These are phyloP conservation scores for Carpinus fangiana DNA, from an alignment of 306 rosid genomes.

Conservation along the genomic window DNA sequence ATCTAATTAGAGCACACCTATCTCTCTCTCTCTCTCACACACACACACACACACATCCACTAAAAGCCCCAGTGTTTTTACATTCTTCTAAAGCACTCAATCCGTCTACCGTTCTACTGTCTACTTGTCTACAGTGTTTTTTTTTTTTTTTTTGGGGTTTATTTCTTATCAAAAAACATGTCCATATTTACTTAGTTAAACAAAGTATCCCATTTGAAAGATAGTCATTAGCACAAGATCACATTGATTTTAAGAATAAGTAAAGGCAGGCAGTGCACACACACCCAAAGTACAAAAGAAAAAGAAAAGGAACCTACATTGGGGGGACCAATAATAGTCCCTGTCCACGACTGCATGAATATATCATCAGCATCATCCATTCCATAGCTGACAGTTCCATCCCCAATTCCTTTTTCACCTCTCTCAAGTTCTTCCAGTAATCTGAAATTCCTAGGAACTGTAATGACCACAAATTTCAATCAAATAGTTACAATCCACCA, in stretches of 20 bases:
- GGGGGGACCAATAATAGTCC: conserved; percentile 94
- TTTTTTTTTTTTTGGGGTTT: too few species aligned
- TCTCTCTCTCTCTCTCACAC: too few species aligned
- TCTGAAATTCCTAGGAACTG: conserved; percentile 96
- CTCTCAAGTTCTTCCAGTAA: conserved; percentile 98
- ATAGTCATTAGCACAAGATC: neutral
- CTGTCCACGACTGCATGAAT: conserved; percentile 96
- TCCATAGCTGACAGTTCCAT: conserved; percentile 99
- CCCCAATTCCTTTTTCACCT: conserved; percentile 98
- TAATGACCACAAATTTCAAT: conserved; percentile 19
- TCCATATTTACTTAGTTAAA: neutral
- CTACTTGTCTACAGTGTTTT: too few species aligned
- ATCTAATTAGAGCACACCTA: too few species aligned
- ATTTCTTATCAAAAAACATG: too few species aligned
- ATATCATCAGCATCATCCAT: conserved; percentile 99
- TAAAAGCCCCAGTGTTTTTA: neutral
- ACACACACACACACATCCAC: neutral
- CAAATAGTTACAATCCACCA: conserved; percentile 5
- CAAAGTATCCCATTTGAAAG: neutral
- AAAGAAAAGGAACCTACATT: conserved; percentile 54
- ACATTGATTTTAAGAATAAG: neutral
- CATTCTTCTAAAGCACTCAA: neutral
- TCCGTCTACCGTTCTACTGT: neutral
- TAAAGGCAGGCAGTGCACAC: neutral
- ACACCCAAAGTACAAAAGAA: neutral